phyloP scores from a whole-genome alignment of 108 stramenopile species.

The Nitzschia inconspicua region DNA sequence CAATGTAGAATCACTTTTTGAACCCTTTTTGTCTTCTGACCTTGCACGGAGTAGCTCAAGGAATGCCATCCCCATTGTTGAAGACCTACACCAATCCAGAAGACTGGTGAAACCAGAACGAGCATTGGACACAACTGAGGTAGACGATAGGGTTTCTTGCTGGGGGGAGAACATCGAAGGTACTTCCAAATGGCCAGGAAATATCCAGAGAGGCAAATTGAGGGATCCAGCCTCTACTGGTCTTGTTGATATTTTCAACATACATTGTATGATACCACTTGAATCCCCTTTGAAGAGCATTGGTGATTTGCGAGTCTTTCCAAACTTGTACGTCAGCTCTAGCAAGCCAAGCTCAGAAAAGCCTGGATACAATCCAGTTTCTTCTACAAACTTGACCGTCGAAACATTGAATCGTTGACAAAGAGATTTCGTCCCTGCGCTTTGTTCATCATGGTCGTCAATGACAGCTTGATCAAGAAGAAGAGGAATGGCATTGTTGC shows the following conservation, averaged over 20 bases:
- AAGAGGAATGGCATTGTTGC: conserved; percentile 4
- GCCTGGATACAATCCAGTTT: background rate
- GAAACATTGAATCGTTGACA: conserved; percentile 42
- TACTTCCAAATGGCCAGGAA: conserved; percentile 35
- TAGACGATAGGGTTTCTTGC: background rate
- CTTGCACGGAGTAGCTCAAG: background rate
- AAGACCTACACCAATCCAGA: conserved; percentile 29
- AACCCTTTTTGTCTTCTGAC: background rate
- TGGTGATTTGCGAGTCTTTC: conserved; percentile 2
- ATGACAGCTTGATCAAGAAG: conserved; percentile 14
- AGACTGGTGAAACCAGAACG: conserved; percentile 20
- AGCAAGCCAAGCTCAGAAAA: conserved; percentile 31
- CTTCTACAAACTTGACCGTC: background rate
- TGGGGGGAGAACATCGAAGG: background rate
- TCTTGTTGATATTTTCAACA: conserved; percentile 25
- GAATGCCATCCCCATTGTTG: conserved; percentile 28
- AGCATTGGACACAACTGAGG: background rate
- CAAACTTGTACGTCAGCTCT: conserved; percentile 31
- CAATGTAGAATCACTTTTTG: conserved; percentile 7
- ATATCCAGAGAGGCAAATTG: conserved; percentile 36
- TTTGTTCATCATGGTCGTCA: conserved; percentile 16
- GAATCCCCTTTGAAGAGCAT: no score
- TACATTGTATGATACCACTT: conserved; percentile 14
- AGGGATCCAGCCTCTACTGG: conserved; percentile 24
- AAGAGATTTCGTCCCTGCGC: conserved; percentile 2